Evolutionary conservation across 768 basidiomycete genomes (phyloP), one percentile per base, ranked within the genome.

Genomic region (Russula olivacea): DNA sequence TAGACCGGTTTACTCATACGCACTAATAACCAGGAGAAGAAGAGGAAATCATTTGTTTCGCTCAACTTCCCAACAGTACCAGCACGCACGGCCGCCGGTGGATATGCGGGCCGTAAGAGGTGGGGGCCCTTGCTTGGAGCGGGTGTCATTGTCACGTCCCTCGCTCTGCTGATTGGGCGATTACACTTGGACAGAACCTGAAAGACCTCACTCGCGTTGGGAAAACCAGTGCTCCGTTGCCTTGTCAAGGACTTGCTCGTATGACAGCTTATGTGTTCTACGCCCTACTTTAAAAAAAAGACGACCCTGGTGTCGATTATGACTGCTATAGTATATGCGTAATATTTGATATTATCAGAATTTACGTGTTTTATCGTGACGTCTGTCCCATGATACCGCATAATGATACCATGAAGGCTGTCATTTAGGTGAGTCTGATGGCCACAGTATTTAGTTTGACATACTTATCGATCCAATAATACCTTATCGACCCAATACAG

Each of bases 21-120:
- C 40, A n/a, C 45, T 30, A 32, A 23, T 30, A 48, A 30, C 23
- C 57, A 73, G 72, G 61, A 49, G 10, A 61, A 50, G 45, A 73
- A 71, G 49, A 38, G 28, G 32, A 76, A 76, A 23, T 63, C 69
- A 3, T 63, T 75, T 6, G 57, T 69, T 12, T 65, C 67, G 28
- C 43, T 79, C 7, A 52, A 68, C 17, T 55, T 68, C 50, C 63
- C 69, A 2, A 75, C 72, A 53, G 68, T 84, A 8, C 83, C 82
- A 30, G 55, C 79, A 2, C 79, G 82, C 17, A 80, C 81, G 51
- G 25, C 68, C 54, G 59, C 55, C 32, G 17, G 66, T 41, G 47
- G 65, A 21, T 17, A 59, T 48, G 54, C 55, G 30, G 49, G 45
- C 2, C 30, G 49, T 21, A 69, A 55, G 59, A 66, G 64, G 70